Evolutionary conservation across 441 rosid genomes (phyloP), one percentile per base, ranked within the genome.

Genomic region (Sinapis alba): DNA sequence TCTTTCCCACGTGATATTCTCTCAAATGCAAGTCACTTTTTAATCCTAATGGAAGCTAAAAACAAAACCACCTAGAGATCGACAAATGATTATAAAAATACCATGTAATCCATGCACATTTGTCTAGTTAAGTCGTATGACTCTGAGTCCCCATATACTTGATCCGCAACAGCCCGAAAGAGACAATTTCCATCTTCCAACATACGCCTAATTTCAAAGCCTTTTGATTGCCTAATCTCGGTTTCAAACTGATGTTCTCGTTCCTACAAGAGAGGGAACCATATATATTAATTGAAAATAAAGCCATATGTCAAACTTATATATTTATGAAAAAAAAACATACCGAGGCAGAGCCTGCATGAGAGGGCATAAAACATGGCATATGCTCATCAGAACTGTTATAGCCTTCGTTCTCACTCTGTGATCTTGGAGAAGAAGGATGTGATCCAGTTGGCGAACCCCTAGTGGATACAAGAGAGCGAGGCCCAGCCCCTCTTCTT

Each of bases 91-190:
- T 60, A 20, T 3, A 69, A 62, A 8, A 20, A 71, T 89, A 96
- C 99, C 99, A 96, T 93, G 76, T 96, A 93, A 72, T 96, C 97
- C 64, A 93, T 86, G 89, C 99, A 93, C 97, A 96, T 82, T 82
- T 96, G 98, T 74, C 98, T 84, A 65, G 79, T 82, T 80, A 81
- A 54, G 79, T 90, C 93, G 83, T 92, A 88, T 3, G 57, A 77
- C 72, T 93, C 98, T 60, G 96, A 86, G 79, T 96, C 99, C 80
- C 99, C 98, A 68, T 90, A 86, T 61, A 96, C 97, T 86, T 96
- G 99, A 89, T 96, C 97, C 56, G 96, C 97, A 41, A 96, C 92
- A 81, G 99, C 98, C 43, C 93, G 97, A 47, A 96, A 96, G 65
- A 96, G 97, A 84, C 99, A 96, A 73, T 96, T 96, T 50, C 99